A percentile compares a stretch with the other conserved stretches of the same genome.
Conservation (phyloP, 2,329 filamentous ascomycete species). For the Pseudocercospora musae region DNA sequence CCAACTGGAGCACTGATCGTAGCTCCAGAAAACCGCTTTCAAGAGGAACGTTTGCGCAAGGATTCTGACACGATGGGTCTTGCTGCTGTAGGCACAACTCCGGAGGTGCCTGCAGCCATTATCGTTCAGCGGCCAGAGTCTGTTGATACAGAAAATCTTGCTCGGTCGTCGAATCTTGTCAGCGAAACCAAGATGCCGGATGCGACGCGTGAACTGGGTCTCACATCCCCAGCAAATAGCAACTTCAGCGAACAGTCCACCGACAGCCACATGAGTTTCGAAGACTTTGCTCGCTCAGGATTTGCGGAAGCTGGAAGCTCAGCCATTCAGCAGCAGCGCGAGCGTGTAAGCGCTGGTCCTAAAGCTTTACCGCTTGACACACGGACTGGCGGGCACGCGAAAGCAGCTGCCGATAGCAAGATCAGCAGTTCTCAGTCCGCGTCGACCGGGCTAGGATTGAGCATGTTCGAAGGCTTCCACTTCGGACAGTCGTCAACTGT, state of each 20-base stretch:
- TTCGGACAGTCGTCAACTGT: conserved; percentile 8
- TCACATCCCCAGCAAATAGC: conserved; percentile 3
- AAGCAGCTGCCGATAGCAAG: conserved; percentile 1
- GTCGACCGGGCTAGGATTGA: conserved; percentile 15
- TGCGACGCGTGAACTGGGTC: neutral
- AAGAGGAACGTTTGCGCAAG: neutral
- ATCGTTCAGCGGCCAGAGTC: neutral
- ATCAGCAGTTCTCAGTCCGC: conserved; percentile 3
- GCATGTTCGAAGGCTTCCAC: conserved; percentile 17
- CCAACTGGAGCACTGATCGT: neutral
- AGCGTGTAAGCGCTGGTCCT: too few species aligned
- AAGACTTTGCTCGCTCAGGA: conserved; percentile 13
- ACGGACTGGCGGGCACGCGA: neutral
- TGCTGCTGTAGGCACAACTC: neutral
- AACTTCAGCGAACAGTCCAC: conserved; percentile 2
- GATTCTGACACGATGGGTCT: conserved; percentile 3
- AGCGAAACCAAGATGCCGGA: neutral
- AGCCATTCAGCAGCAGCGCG: neutral
- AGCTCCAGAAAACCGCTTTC: neutral
- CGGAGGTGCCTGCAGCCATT: neutral
- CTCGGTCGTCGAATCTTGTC: neutral
- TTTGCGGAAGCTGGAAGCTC: neutral
- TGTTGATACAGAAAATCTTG: neutral
- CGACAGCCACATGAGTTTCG: conserved; percentile 15
- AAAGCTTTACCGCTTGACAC: neutral